Percentiles rank a stretch among this genome's conserved stretches.
Evolutionary conservation across 352 stramenopile species (phyloP).

Genomic region (Phytophthora palmivora): DNA sequence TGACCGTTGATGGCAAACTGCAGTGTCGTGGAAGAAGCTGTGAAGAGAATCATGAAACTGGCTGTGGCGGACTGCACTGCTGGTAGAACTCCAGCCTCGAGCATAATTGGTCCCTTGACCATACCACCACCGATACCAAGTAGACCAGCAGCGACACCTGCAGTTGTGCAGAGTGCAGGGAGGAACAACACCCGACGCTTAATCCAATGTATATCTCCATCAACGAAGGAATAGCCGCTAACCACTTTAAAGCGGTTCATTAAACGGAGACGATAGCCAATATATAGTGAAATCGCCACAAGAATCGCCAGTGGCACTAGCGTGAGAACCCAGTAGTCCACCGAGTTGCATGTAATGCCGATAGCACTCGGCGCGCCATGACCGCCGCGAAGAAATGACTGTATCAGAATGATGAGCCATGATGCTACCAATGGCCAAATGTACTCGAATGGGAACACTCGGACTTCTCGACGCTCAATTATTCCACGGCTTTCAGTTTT

Average conservation of each 20-base stretch:
- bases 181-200: slow-evolving; percentile 87
- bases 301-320: slow-evolving; percentile 78
- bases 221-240: slow-evolving; percentile 69
- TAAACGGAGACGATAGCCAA: slow-evolving; percentile 56
- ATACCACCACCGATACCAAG: slow-evolving; percentile 97
- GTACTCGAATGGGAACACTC: slow-evolving; percentile 55
- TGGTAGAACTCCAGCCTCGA: slow-evolving; percentile 95
- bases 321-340: slow-evolving; percentile 93
- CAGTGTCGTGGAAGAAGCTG: slow-evolving; percentile 92
- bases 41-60: slow-evolving; percentile 91
- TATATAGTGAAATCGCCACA: slow-evolving; percentile 46
- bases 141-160: slow-evolving; percentile 94
- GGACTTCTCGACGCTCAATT: slow-evolving; percentile 48
- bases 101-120: slow-evolving; percentile 97
- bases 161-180: slow-evolving; percentile 90
- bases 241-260: slow-evolving; percentile 68
- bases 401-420: slow-evolving; percentile 69
- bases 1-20: slow-evolving; percentile 82
- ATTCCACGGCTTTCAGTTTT: slow-evolving; percentile 29
- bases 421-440: slow-evolving; percentile 53
- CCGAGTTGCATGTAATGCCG: slow-evolving; percentile 91
- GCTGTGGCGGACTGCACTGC: slow-evolving; percentile 90
- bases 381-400: slow-evolving; percentile 68
- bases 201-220: slow-evolving; percentile 96
- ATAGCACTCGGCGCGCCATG: slow-evolving; percentile 75